Base-by-base conservation (phyloP, 2,329 filamentous ascomycete genomes). In the Neoascochyta sp. region DNA sequence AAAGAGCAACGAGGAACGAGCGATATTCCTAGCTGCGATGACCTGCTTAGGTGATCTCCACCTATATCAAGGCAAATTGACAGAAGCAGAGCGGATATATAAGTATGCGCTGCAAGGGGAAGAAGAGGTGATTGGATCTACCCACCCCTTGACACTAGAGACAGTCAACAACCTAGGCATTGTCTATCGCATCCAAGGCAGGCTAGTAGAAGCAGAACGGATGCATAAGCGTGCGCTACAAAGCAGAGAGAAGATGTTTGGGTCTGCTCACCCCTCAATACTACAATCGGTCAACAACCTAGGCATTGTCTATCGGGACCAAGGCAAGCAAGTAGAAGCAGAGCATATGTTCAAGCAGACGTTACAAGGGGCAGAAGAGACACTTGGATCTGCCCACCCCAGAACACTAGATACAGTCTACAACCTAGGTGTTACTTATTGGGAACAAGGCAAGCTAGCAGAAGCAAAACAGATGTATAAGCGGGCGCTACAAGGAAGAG, bases 381-480 rank as follows among this genome's bases (percentile, higher is more conserved):
- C 19, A 29, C 32, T 39, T 13, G 34, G 41, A 25, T 27, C 24
- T n/a, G 24, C 36, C 20, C 38, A 39, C 32, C 13, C 27, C 36
- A 39, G 21, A 16, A 47, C 44, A 39, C 44, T 47, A 10, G 16
- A 27, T 3, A 43, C 35, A 16, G 35, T 47, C 25, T 32, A 43
- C 35, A 46, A 43, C 33, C 28, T 47, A 22, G 40, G 37, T 28
- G 29, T 7, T 14, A 33, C 44, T 33, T 46, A 46, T 32, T 21
- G 12, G 12, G 22, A 24, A 7, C 22, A 7, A 24, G 22, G 22
- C 12, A 24, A 11, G 9, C 12, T 24, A 8, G 22, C 8, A 7
- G 12, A 24, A 11, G 22, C 22, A 13, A 11, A 24, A 25, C 10
- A 22, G 28, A 39, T 47, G 36, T 50, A 46, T 25, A 22, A 18